Evolutionary conservation across 2,329 filamentous ascomycete genomes (phyloP).

Genomic region (Scedosporium boydii): DNA sequence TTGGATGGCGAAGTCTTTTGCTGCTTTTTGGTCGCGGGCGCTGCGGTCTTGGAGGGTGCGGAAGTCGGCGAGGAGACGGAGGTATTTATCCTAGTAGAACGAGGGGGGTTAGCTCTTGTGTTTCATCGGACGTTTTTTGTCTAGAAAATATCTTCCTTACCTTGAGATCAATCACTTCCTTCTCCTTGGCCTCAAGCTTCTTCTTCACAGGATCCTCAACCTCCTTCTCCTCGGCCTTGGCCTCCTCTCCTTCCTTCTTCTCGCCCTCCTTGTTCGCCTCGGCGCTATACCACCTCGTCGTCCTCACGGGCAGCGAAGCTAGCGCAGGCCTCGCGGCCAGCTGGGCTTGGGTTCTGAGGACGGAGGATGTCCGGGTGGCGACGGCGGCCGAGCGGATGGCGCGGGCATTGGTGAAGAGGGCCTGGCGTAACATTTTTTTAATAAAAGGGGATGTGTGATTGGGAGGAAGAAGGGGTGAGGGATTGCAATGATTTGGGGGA

Average conservation of each 20-base stretch:
- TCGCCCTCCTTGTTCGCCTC: conserved; percentile 12
- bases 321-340: neutral
- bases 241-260: conserved; percentile 16
- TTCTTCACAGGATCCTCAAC: conserved; percentile 35
- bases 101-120: neutral
- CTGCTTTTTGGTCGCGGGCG: conserved; percentile 76
- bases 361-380: conserved; percentile 3
- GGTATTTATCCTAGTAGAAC: conserved; percentile 70
- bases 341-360: conserved; percentile 4
- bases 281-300: conserved; percentile 9
- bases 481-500: neutral
- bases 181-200: conserved; percentile 41
- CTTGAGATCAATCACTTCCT: conserved; percentile 67
- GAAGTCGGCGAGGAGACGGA: conserved; percentile 92
- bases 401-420: conserved; percentile 5
- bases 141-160: conserved; percentile 36
- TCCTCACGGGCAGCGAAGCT: neutral
- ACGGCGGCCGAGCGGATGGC: conserved; percentile 5
- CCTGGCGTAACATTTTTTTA: conserved; percentile 7
- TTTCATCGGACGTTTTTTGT: neutral
- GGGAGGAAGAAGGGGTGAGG: neutral
- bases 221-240: conserved; percentile 19
- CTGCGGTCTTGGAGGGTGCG: conserved; percentile 96
- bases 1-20: conserved; percentile 89
- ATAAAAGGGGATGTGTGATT: neutral